Percentiles rank a stretch among this genome's conserved stretches.
Conservation (phyloP, 768 basidiomycete species). For the Leccinum subtestaceum region DNA sequence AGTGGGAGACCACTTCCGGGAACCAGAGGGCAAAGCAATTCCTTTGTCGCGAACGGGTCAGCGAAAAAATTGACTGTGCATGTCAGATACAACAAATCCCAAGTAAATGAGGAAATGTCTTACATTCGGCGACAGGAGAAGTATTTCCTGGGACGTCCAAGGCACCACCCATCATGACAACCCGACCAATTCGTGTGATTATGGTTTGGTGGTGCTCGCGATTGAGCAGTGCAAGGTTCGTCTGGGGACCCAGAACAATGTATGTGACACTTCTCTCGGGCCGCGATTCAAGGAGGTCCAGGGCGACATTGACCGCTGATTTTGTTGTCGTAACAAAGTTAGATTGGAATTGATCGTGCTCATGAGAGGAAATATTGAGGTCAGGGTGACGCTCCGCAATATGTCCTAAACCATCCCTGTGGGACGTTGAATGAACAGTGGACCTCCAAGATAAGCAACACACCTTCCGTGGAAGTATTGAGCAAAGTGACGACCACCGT, state of each 20-base stretch:
- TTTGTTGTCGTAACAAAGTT: conserved; percentile 46
- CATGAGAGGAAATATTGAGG: conserved; percentile 35
- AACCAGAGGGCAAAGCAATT: conserved; percentile 49
- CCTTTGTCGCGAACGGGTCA: conserved; percentile 80
- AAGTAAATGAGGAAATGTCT: conserved; percentile 20
- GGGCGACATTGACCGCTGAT: conserved; percentile 51
- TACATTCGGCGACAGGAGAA: conserved; percentile 80
- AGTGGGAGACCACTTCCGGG: conserved; percentile 50
- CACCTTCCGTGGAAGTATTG: conserved; percentile 84
- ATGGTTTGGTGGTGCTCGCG: conserved; percentile 52
- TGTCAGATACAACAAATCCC: not conserved
- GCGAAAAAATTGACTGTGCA: conserved; percentile 78
- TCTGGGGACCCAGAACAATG: conserved; percentile 72
- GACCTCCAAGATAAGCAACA: conserved; percentile 9
- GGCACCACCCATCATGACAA: conserved; percentile 92
- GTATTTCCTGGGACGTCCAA: conserved; percentile 90
- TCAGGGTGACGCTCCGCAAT: conserved; percentile 68
- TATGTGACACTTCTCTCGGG: conserved; percentile 62
- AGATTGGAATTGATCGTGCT: conserved; percentile 30
- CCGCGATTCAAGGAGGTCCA: conserved; percentile 51
- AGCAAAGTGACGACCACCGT: conserved; percentile 71
- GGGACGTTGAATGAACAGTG: not conserved
- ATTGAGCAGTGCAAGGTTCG: conserved; percentile 72
- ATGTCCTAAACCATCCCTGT: conserved; percentile 66
- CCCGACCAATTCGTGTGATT: conserved; percentile 58